A percentile compares a stretch with the other conserved stretches of the same genome.
These are phyloP conservation scores for Leersia perrieri DNA, from an alignment of 176 grass and related monocot genomes.

Conservation along the genomic window DNA sequence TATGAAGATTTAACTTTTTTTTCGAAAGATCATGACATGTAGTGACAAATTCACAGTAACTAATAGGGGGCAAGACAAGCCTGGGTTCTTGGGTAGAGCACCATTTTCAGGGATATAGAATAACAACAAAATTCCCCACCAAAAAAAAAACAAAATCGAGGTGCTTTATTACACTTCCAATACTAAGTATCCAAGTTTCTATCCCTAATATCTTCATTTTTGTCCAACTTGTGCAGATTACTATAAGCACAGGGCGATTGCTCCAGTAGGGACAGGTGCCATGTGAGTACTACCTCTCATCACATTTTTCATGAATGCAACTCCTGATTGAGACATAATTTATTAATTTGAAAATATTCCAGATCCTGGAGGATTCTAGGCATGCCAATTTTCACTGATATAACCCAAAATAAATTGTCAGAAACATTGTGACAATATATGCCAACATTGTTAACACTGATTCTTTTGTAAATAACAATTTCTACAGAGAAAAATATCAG, in stretches of 20 bases:
- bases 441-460: too few relatives aligned
- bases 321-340: background rate
- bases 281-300: slow-evolving; percentile 51
- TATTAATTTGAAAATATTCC: background rate
- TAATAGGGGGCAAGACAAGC: background rate
- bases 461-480: too few relatives aligned
- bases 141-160: too few relatives aligned
- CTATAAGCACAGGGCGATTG: slow-evolving; percentile 49
- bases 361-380: too few relatives aligned
- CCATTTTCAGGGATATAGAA: background rate
- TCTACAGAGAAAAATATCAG: too few relatives aligned
- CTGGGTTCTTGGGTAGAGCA: background rate
- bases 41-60: background rate
- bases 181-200: background rate
- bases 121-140: background rate
- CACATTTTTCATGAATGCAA: background rate
- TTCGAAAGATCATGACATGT: too few relatives aligned
- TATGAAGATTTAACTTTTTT: background rate
- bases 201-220: slow-evolving; percentile 1
- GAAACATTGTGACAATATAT: too few relatives aligned
- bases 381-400: too few relatives aligned
- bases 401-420: too few relatives aligned
- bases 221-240: slow-evolving; percentile 46
- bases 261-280: slow-evolving; percentile 56
- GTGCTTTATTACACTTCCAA: background rate